Evolutionary conservation across 371 early-diverging fungal genomes (phyloP).

Genomic region (Sporodiniella umbellata): DNA sequence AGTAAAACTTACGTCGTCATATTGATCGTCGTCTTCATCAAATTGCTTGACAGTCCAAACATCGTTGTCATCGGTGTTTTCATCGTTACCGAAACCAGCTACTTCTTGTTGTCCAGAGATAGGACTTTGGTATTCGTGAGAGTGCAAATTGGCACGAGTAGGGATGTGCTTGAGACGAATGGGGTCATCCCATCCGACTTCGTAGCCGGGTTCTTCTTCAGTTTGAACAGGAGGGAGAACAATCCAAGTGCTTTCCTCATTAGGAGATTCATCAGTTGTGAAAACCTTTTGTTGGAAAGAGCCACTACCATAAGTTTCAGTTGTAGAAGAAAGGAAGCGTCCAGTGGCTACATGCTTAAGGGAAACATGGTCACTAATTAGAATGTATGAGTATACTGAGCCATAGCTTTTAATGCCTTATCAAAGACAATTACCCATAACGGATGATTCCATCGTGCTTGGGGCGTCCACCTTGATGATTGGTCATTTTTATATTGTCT

Average conservation of each 20-base stretch:
- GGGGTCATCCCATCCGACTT: slow-evolving; percentile 48
- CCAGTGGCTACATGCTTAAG: slow-evolving; percentile 58
- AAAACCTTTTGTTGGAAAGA: slow-evolving; percentile 43
- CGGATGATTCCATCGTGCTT: slow-evolving; percentile 10
- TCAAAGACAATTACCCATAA: slow-evolving; percentile 2
- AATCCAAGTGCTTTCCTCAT: slow-evolving; percentile 47
- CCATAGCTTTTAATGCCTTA: background rate
- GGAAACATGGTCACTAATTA: slow-evolving; percentile 33
- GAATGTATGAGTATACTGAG: no score
- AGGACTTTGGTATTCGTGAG: slow-evolving; percentile 53
- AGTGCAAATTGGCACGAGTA: slow-evolving; percentile 56
- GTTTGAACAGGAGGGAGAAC: slow-evolving; percentile 42
- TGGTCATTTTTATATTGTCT: slow-evolving; percentile 1
- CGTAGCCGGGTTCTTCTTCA: slow-evolving; percentile 42
- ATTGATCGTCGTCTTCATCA: slow-evolving; percentile 29
- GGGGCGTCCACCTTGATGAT: slow-evolving; percentile 5
- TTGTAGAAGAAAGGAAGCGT: slow-evolving; percentile 44
- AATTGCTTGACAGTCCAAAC: slow-evolving; percentile 52
- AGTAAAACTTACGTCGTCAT: slow-evolving; percentile 23
- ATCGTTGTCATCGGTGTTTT: slow-evolving; percentile 54
- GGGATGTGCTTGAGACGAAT: slow-evolving; percentile 53
- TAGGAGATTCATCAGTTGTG: slow-evolving; percentile 33
- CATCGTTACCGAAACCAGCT: slow-evolving; percentile 51
- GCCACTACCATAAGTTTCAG: slow-evolving; percentile 36
- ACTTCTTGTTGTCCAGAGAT: slow-evolving; percentile 62